Percentiles rank a stretch among this genome's conserved stretches.
These are phyloP conservation scores for Diaporthe eres DNA, from an alignment of 2,329 filamentous ascomycete species.

Conservation along the genomic window DNA sequence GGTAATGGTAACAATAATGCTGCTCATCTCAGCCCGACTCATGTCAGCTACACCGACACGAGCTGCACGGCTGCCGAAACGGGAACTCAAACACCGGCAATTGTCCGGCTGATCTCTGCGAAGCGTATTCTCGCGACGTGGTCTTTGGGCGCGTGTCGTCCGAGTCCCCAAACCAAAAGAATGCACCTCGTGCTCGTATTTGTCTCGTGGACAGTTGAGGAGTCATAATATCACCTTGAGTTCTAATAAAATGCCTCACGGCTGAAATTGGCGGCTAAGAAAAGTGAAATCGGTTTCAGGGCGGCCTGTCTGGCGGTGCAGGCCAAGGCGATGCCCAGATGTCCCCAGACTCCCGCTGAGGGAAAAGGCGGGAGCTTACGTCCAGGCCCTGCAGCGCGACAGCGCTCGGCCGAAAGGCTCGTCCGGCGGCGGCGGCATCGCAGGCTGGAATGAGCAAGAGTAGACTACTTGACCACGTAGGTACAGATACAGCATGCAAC, in stretches of 20 bases:
- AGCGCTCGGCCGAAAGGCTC: constrained; percentile 23
- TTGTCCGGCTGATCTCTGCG: constrained; percentile 11
- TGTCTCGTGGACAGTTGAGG: neutral
- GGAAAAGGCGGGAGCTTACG: constrained; percentile 28
- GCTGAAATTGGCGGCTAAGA: constrained; percentile 8
- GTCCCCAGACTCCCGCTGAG: neutral
- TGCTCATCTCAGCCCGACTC: constrained; percentile 26
- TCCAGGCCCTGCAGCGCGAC: neutral
- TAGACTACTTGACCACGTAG: neutral
- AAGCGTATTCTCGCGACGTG: constrained; percentile 10
- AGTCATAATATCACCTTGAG: neutral
- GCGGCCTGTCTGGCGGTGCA: neutral
- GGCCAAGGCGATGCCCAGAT: neutral
- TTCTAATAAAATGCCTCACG: constrained; percentile 7
- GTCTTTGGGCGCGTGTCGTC: neutral
- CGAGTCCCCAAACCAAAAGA: neutral
- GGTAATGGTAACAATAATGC: neutral
- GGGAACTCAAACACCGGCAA: constrained; percentile 12
- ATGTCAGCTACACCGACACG: constrained; percentile 24
- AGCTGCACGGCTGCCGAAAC: constrained; percentile 23
- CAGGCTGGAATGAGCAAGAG: neutral
- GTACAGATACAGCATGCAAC: constrained; percentile 9
- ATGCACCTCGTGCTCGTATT: constrained; percentile 19
- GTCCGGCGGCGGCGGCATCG: constrained; percentile 12
- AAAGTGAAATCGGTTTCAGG: neutral